These are phyloP conservation scores for Cinnamomum chago DNA, from an alignment of 164 flowering plant species.

Conservation along the genomic window DNA sequence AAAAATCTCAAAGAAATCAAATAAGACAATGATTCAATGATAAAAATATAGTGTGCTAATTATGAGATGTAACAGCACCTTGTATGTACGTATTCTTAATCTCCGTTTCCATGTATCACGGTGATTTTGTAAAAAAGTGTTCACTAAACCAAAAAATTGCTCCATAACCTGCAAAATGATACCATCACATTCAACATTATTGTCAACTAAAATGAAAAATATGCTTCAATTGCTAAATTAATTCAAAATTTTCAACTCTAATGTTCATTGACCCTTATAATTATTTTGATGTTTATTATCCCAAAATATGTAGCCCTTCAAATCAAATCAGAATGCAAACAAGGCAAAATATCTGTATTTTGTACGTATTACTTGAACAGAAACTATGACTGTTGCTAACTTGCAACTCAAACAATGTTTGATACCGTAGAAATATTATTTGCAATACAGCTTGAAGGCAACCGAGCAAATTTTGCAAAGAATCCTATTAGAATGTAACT, in stretches of 20 bases:
- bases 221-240: not conserved
- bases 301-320: not conserved
- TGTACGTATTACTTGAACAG: too few species aligned
- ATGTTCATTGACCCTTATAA: not conserved
- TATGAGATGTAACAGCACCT: slow-evolving; percentile 44
- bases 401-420: too few species aligned
- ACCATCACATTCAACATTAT: slow-evolving; percentile 2
- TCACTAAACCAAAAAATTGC: slow-evolving; percentile 91
- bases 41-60: too few species aligned
- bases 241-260: too few species aligned
- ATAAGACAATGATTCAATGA: too few species aligned
- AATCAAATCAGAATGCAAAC: not conserved
- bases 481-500: too few species aligned
- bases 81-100: slow-evolving; percentile 85
- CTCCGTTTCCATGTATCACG: slow-evolving; percentile 84
- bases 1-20: too few species aligned
- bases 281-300: not conserved
- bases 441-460: too few species aligned
- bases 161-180: slow-evolving; percentile 85
- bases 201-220: not conserved
- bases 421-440: too few species aligned
- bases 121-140: slow-evolving; percentile 76
- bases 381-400: too few species aligned
- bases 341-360: not conserved
- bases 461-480: too few species aligned